These are phyloP conservation scores for Skeletonema marinoi DNA, from an alignment of 108 stramenopile species.

Conservation along the genomic window DNA sequence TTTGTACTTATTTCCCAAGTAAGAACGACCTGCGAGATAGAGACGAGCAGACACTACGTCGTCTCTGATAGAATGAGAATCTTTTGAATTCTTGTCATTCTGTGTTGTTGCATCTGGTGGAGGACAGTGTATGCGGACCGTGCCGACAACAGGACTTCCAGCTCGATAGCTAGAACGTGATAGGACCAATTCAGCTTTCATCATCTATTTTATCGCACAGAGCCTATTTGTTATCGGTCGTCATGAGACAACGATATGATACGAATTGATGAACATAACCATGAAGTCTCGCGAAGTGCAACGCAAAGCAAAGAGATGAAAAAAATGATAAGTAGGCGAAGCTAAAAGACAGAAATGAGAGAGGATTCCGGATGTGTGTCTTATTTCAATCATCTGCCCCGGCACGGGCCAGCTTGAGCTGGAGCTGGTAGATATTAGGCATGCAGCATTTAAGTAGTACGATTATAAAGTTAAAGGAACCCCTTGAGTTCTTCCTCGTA, in stretches of 20 bases:
- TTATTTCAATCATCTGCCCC: no score
- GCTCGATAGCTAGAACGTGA: constrained; percentile 39
- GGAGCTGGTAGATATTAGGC: no score
- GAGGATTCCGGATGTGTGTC: no score
- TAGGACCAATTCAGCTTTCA: constrained; percentile 35
- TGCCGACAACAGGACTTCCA: constrained; percentile 39
- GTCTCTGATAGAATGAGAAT: constrained; percentile 7
- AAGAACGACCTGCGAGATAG: constrained; percentile 34
- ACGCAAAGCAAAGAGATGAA: no score
- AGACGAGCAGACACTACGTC: constrained; percentile 29
- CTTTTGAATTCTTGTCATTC: not conserved
- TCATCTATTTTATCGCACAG: not conserved
- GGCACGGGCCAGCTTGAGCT: no score
- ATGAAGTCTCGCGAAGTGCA: no score
- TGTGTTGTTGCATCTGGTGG: not conserved
- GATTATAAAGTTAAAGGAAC: constrained; percentile 25
- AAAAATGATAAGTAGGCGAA: no score
- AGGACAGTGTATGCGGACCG: constrained; percentile 21
- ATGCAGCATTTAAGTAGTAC: no score
- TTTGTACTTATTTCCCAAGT: constrained; percentile 17
- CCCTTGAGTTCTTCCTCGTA: constrained; percentile 59
- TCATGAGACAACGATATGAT: no score
- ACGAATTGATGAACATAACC: no score
- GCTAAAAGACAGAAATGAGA: no score
- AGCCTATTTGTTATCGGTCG: not conserved